phyloP scores from a whole-genome alignment of 805 yeast genomes.

The Zygoascus biomembranicola region DNA sequence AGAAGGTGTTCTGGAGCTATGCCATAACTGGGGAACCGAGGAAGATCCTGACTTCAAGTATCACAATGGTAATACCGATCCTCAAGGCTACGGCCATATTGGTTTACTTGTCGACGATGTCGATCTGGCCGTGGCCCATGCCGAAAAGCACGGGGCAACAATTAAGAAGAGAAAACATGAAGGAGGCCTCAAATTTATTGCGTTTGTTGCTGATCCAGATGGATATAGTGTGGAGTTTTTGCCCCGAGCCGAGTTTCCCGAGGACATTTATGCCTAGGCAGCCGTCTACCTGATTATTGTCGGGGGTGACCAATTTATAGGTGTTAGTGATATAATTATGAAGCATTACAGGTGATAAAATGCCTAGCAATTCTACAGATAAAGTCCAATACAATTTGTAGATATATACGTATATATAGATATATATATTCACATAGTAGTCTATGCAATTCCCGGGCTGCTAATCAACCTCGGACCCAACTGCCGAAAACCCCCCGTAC shows the following conservation, averaged over 20 bases:
- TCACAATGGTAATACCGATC: slow-evolving; percentile 73
- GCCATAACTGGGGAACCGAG: slow-evolving; percentile 96
- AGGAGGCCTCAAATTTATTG: slow-evolving; percentile 52
- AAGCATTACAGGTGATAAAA: too few relatives aligned
- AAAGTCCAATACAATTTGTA: too few relatives aligned
- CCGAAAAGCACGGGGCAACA: slow-evolving; percentile 37
- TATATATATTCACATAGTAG: slow-evolving; percentile 10
- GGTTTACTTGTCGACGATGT: slow-evolving; percentile 62
- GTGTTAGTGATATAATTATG: not conserved
- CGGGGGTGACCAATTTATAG: not conserved
- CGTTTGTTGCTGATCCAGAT: slow-evolving; percentile 81
- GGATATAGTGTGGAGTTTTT: slow-evolving; percentile 77
- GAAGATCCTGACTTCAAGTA: slow-evolving; percentile 63
- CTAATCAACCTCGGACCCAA: too few relatives aligned
- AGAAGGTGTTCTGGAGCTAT: slow-evolving; percentile 77
- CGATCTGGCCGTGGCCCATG: slow-evolving; percentile 43
- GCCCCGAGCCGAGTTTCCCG: slow-evolving; percentile 32
- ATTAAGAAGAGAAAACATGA: slow-evolving; percentile 37
- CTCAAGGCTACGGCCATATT: slow-evolving; percentile 82
- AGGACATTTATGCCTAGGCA: slow-evolving; percentile 7
- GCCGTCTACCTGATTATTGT: too few relatives aligned
- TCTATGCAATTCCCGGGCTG: too few relatives aligned
- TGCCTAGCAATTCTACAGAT: too few relatives aligned
- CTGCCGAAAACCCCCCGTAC: too few relatives aligned
- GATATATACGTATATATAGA: not conserved